Evolutionary conservation across 2,329 filamentous ascomycete species (phyloP).

Genomic region (Fusarium tuaranense): DNA sequence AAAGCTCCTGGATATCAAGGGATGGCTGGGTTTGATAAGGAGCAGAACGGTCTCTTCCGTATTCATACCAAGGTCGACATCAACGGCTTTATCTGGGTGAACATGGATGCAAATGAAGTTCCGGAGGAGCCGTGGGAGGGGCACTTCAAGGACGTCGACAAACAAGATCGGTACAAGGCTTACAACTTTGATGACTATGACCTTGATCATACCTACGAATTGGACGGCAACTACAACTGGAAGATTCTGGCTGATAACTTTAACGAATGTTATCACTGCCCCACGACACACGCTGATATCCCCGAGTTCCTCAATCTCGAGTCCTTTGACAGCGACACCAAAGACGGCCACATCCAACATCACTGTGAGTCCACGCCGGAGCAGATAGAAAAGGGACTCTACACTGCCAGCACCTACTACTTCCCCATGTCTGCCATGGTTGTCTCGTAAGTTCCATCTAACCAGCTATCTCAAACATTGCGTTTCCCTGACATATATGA

Average conservation of each 20-base stretch:
- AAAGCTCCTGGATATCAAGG: slow-evolving; percentile 68
- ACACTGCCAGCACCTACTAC: slow-evolving; percentile 31
- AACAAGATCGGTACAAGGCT: slow-evolving; percentile 53
- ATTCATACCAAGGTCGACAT: slow-evolving; percentile 64
- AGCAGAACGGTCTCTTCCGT: slow-evolving; percentile 65
- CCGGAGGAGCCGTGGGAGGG: slow-evolving; percentile 62
- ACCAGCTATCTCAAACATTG: fast-evolving
- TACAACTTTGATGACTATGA: slow-evolving; percentile 59
- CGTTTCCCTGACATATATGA: fast-evolving
- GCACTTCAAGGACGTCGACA: slow-evolving; percentile 61
- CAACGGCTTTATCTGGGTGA: slow-evolving; percentile 69
- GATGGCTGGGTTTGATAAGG: slow-evolving; percentile 65
- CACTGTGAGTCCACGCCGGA: slow-evolving; percentile 23
- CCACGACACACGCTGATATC: slow-evolving; percentile 30
- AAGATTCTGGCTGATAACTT: slow-evolving; percentile 72
- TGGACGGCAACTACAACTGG: slow-evolving; percentile 69
- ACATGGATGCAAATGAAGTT: slow-evolving; percentile 57
- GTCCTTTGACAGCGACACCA: slow-evolving; percentile 28
- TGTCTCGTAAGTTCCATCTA: slow-evolving; percentile 21
- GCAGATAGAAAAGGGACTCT: slow-evolving; percentile 28
- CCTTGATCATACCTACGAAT: slow-evolving; percentile 67
- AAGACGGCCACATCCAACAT: slow-evolving; percentile 28
- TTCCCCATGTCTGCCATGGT: slow-evolving; percentile 33
- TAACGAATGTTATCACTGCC: slow-evolving; percentile 59
- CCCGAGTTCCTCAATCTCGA: slow-evolving; percentile 31